Evolutionary conservation across 257 asterid species (phyloP), one percentile per base, ranked within the genome.

Genomic region (Misopates orontium): DNA sequence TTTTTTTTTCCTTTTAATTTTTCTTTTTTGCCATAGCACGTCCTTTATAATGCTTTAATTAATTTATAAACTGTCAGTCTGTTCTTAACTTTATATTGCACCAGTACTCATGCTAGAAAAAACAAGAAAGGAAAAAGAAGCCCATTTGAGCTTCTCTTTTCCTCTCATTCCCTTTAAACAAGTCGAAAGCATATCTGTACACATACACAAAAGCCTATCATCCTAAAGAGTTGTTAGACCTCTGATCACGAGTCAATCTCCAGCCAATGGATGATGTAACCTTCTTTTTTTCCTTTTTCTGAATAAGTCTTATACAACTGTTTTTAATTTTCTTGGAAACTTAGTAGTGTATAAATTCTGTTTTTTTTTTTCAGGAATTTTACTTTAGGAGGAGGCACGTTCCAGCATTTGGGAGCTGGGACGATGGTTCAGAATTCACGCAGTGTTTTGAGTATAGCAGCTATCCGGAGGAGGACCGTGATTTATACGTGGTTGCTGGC

Each of bases 391-490:
- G 85, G 82, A 81, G 85, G 31, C 91, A 81, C 48, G 85, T 89
- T 10, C 97, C 94, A 3, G 94, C 91, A 16, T 89, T 89, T 72
- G 97, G 97, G 45, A 87, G 89, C 89, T 89, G 97, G 95, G 95
- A 89, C 50, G 74, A 77, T 1, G 85, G 78, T 41, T 53, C 79
- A 49, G 85, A 87, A 0, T 87, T 85, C 69, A 87, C 95, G 8
- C 84, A 87, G 81, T 85, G 95, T 83, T 89, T 89, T 61, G 97
- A 89, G 52, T 69, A 84, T 21, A 84, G 81, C 32, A 80, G 83
- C 61, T 83, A 75, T 82, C 72, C 87, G n/a, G n/a, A n/a, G 12
- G 78, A 77, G 73, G 90, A 85, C 19, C 82, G 90, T 12, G 95
- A 87, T 61, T 66, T 90, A 82, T 90, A 87, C 78, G n/a, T n/a